Evolutionary conservation across 1,139 yeast genomes (phyloP).

Genomic region (Pichia inconspicua): DNA sequence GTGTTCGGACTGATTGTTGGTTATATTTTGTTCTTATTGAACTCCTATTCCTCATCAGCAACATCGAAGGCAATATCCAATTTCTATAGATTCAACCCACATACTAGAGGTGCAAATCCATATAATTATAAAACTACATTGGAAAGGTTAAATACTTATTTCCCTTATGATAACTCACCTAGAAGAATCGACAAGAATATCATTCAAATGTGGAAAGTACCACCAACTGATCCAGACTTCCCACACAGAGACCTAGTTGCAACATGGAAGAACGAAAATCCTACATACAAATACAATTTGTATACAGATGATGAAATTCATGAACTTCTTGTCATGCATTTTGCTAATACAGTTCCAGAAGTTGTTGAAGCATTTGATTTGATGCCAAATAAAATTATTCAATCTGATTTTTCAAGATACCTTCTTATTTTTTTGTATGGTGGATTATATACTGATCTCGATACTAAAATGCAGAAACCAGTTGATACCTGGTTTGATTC

Average conservation of each 20-base stretch:
- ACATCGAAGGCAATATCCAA: constrained; percentile 22
- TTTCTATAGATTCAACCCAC: constrained; percentile 25
- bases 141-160: constrained; percentile 23
- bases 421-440: constrained; percentile 45
- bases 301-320: constrained; percentile 45
- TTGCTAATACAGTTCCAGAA: constrained; percentile 36
- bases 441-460: constrained; percentile 51
- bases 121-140: constrained; percentile 26
- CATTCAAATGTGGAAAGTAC: constrained; percentile 96
- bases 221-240: constrained; percentile 46
- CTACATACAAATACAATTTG: constrained; percentile 55
- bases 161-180: constrained; percentile 27
- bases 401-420: constrained; percentile 49
- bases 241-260: constrained; percentile 39
- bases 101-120: constrained; percentile 27
- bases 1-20: constrained; percentile 23
- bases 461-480: constrained; percentile 33
- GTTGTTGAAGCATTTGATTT: constrained; percentile 42
- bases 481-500: constrained; percentile 29
- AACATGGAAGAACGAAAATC: constrained; percentile 52
- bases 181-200: constrained; percentile 81
- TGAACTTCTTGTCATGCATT: constrained; percentile 22
- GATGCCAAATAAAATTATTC: constrained; percentile 48
- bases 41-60: constrained; percentile 19
- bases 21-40: constrained; percentile 18